Conservation (phyloP, 441 rosid species). For the Bocquillonia castaneifolia region DNA sequence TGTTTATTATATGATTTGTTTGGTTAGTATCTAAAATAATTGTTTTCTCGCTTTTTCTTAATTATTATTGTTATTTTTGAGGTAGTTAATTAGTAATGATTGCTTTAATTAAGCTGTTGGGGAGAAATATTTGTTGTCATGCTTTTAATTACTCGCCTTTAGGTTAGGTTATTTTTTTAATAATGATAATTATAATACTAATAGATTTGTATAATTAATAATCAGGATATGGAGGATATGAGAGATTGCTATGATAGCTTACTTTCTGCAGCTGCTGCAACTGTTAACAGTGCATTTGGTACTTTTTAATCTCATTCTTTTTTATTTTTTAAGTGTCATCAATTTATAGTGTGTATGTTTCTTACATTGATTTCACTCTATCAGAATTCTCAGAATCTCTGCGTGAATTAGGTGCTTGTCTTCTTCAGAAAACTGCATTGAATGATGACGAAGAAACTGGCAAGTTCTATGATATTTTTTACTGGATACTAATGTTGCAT, state of each 20-base stretch:
- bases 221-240: constrained; percentile 85
- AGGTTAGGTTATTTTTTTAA: too few species aligned
- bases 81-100: background rate
- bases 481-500: background rate
- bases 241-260: constrained; percentile 89
- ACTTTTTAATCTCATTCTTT: constrained; percentile 7
- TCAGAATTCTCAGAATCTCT: constrained; percentile 92
- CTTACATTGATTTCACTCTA: constrained; percentile 14
- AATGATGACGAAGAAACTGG: constrained; percentile 71
- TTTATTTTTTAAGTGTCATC: too few species aligned
- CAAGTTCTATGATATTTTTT: constrained; percentile 29
- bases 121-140: background rate
- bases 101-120: background rate
- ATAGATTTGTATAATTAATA: background rate
- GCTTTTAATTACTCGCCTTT: background rate
- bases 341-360: background rate
- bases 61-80: too few species aligned
- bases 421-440: constrained; percentile 62
- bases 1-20: background rate
- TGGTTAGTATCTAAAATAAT: background rate
- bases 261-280: constrained; percentile 90
- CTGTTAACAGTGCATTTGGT: constrained; percentile 95
- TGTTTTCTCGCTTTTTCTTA: background rate
- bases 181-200: background rate
- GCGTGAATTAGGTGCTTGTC: constrained; percentile 90